Percentiles rank a stretch among this genome's conserved stretches.
Evolutionary conservation across 2,329 filamentous ascomycete genomes (phyloP).

Genomic region (Nemania sp.): DNA sequence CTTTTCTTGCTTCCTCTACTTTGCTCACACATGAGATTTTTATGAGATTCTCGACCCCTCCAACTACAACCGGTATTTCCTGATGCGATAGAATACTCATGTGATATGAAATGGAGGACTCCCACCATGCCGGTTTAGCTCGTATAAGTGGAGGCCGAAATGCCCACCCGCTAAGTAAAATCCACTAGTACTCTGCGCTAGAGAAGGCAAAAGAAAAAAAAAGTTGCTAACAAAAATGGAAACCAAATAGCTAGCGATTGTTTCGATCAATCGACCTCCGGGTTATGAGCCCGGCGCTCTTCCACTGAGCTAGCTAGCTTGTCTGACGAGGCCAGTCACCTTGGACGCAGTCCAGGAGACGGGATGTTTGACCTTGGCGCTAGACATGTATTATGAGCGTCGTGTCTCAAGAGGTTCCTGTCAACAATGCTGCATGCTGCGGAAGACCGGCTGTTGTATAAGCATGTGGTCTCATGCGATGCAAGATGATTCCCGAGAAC

Average conservation of each 20-base stretch:
- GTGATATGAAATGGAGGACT: neutral
- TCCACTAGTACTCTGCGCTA: neutral
- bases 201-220: neutral
- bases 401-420: neutral
- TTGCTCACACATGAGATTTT: neutral
- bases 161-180: neutral
- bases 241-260: slow-evolving; percentile 47
- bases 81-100: neutral
- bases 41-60: neutral
- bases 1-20: neutral
- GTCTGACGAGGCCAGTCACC: neutral
- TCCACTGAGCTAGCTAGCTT: slow-evolving; percentile 49
- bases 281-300: slow-evolving; percentile 53
- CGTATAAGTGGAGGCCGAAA: neutral
- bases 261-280: slow-evolving; percentile 53
- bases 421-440: neutral
- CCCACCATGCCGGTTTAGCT: neutral
- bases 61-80: neutral
- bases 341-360: neutral
- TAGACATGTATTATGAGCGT: neutral
- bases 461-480: neutral
- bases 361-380: neutral
- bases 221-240: neutral
- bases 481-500: neutral
- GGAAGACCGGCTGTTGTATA: neutral